Percentiles rank a stretch among this genome's conserved stretches.
These are phyloP conservation scores for Mycena belliarum DNA, from an alignment of 768 basidiomycete genomes.

Conservation along the genomic window DNA sequence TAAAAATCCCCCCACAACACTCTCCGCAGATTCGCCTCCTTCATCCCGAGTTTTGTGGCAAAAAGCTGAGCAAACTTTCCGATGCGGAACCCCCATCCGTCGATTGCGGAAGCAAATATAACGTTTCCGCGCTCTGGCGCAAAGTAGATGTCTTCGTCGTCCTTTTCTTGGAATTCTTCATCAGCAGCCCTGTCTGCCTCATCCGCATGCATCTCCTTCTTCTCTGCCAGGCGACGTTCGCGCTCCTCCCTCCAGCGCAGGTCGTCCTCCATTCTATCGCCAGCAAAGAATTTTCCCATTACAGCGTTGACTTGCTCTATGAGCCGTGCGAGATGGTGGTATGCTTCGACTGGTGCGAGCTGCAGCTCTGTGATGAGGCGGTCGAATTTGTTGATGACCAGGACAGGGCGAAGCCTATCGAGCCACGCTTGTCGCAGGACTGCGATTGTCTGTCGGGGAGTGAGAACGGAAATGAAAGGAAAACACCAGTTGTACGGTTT, in stretches of 20 bases:
- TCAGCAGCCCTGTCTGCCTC: constrained; percentile 62
- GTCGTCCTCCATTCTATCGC: constrained; percentile 97
- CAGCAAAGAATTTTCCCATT: constrained; percentile 95
- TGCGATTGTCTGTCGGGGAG: constrained; percentile 82
- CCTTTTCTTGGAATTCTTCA: constrained; percentile 86
- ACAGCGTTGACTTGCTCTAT: constrained; percentile 98
- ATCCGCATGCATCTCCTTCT: constrained; percentile 70
- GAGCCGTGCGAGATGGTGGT: constrained; percentile 89
- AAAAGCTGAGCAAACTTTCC: constrained; percentile 93
- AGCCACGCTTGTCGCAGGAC: constrained; percentile 95
- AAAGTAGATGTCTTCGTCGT: constrained; percentile 97
- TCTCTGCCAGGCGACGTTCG: constrained; percentile 74
- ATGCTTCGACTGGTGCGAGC: constrained; percentile 87
- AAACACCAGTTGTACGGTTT: not conserved
- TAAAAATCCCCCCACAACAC: constrained; percentile 98
- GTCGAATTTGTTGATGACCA: constrained; percentile 97
- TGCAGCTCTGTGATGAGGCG: constrained; percentile 92
- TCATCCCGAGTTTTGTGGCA: constrained; percentile 86
- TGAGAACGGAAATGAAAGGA: not conserved
- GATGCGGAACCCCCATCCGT: constrained; percentile 97
- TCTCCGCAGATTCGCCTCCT: constrained; percentile 79
- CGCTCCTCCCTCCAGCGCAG: constrained; percentile 91
- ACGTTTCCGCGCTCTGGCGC: constrained; percentile 95
- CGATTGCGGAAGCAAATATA: constrained; percentile 92
- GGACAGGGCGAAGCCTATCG: constrained; percentile 83